Percentiles rank a stretch among this genome's conserved stretches.
Conservation (phyloP, 2,329 filamentous ascomycete genomes). For the Fusarium anguioides region DNA sequence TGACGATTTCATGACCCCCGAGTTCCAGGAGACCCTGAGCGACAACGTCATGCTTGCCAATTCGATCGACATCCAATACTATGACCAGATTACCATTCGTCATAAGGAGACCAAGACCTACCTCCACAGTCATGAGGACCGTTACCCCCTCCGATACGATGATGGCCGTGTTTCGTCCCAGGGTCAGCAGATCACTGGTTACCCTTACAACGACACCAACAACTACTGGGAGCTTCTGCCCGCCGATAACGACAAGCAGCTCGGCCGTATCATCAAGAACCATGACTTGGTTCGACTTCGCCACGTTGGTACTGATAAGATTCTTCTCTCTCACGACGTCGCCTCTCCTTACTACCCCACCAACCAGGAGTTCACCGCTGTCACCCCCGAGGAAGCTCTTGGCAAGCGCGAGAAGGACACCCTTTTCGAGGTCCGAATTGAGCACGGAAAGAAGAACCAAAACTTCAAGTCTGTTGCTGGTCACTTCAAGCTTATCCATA, state of each 20-base stretch:
- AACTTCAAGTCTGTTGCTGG: constrained; percentile 91
- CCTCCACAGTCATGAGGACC: constrained; percentile 90
- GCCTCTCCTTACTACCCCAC: constrained; percentile 96
- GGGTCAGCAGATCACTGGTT: constrained; percentile 97
- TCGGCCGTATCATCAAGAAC: constrained; percentile 77
- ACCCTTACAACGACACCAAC: constrained; percentile 98
- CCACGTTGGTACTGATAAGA: constrained; percentile 85
- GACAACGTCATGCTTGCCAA: constrained; percentile 94
- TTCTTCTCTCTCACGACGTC: constrained; percentile 94
- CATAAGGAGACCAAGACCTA: constrained; percentile 99
- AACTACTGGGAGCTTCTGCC: constrained; percentile 97
- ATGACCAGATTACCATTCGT: constrained; percentile 84
- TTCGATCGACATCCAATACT: constrained; percentile 88
- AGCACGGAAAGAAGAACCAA: constrained; percentile 82
- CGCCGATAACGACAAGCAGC: constrained; percentile 65
- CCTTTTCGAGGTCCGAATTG: constrained; percentile 90
- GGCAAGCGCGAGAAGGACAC: constrained; percentile 86
- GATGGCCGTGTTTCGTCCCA: constrained; percentile 98
- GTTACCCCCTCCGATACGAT: constrained; percentile 93
- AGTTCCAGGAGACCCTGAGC: constrained; percentile 96
- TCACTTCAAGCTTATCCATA: constrained; percentile 96
- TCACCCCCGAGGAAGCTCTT: constrained; percentile 76
- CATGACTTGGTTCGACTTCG: constrained; percentile 87
- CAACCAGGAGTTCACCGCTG: constrained; percentile 97
- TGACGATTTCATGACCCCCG: constrained; percentile 98